A percentile compares a stretch with the other conserved stretches of the same genome.
phyloP scores from a whole-genome alignment of 1,139 yeast species.

The Geotrichum candidum region DNA sequence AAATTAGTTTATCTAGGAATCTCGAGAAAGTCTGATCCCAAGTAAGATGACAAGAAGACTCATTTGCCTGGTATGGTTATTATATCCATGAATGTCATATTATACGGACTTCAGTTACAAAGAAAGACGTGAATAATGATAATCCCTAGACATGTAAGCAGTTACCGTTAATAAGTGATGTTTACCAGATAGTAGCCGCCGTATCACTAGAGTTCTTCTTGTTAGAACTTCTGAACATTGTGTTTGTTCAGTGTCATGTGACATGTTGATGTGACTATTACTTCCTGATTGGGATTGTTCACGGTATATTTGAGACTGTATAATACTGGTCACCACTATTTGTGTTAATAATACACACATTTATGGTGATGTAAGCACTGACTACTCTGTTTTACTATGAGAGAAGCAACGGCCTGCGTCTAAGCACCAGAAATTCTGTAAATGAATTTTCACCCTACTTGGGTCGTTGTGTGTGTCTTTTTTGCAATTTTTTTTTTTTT shows the following conservation, averaged over 20 bases:
- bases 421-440: not conserved
- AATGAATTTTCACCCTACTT: not conserved
- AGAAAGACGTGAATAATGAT: too few species aligned
- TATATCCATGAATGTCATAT: too few species aligned
- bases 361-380: not conserved
- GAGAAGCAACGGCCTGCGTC: not conserved
- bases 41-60: too few species aligned
- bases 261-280: not conserved
- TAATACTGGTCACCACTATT: not conserved
- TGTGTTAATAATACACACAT: not conserved
- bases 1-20: too few species aligned
- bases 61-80: too few species aligned
- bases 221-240: not conserved
- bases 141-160: too few species aligned
- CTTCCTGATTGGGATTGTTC: not conserved
- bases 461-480: not conserved
- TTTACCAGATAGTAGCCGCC: too few species aligned
- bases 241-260: not conserved
- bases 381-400: not conserved
- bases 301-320: not conserved
- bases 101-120: too few species aligned
- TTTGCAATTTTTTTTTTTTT: constrained; percentile 3
- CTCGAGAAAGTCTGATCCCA: too few species aligned
- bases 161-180: too few species aligned
- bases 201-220: not conserved